Base-by-base conservation (phyloP, 495 filamentous ascomycete genomes). In the Peziza echinospora region DNA sequence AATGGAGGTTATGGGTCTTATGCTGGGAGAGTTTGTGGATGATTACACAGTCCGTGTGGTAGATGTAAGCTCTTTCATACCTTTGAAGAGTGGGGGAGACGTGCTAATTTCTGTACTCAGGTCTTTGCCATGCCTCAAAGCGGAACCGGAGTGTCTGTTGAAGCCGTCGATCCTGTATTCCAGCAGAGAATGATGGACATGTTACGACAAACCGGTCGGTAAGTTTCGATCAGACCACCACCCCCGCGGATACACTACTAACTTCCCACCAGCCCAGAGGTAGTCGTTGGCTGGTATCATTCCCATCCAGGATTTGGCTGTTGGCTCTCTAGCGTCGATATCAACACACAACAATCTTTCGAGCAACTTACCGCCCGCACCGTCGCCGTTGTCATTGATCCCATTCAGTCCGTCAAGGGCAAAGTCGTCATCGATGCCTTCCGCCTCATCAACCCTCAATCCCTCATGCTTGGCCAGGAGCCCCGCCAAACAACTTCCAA, bases 161-260 rank as follows among this genome's bases (percentile, higher is more conserved):
- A 97, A 62, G 89, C 89, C 42, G 91, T 97, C 51, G 89, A 97
- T 62, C 49, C 84, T 21, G 91, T 96, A 11, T 97, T 97, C 62
- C 89, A 97, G 67, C 91, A 80, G 52, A 96, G 93, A 69, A 97
- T 97, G 89, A 96, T 97, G 91, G 89, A 97, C 62, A 94, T 96
- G 85, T 70, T 97, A 52, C 72, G 80, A 56, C 89, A 97, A 68
- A 97, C 89, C 13, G 89, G 87, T 63, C 74, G 85, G 85, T 93
- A 71, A 50, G 78, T 46, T 5, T 2, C 26, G 8, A 34, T 17
- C 30, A 4, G n/a, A 4, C 30, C 30, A 37, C 30, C 6, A 1
- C 30, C 3, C 30, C 6, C 30, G 13, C n/a, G n/a, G n/a, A n/a
- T 13, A 5, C 30, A 37, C 30, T 55, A 44, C 28, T 50, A 48